A percentile compares a stretch with the other conserved stretches of the same genome.
These are phyloP conservation scores for Limonomyces culmigenus DNA, from an alignment of 1,284 basidiomycete species.

Conservation along the genomic window DNA sequence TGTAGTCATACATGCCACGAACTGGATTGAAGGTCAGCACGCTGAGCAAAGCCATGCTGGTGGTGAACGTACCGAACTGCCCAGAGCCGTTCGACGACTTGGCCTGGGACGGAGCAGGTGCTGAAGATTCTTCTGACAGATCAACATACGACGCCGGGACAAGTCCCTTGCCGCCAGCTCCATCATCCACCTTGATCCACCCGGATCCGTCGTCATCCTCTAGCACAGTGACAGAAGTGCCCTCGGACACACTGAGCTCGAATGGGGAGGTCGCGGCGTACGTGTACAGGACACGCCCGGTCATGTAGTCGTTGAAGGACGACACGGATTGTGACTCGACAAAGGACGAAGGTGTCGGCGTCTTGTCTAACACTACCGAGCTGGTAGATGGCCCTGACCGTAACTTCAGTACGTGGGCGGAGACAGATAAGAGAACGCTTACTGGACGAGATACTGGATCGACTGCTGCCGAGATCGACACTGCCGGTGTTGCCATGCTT, in stretches of 20 bases:
- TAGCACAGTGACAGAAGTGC: conserved; percentile 36
- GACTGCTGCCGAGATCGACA: conserved; percentile 3
- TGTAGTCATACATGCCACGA: conserved; percentile 53
- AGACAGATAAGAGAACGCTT: background rate
- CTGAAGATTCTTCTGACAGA: conserved; percentile 10
- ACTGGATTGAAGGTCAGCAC: conserved; percentile 22
- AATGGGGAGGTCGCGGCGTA: conserved; percentile 60
- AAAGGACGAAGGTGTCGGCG: conserved; percentile 38
- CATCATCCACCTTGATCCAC: conserved; percentile 63
- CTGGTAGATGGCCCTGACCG: conserved; percentile 2
- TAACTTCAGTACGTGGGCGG: background rate
- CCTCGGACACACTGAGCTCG: conserved; percentile 56
- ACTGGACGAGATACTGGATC: background rate
- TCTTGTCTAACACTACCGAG: conserved; percentile 7
- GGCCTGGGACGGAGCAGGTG: conserved; percentile 9
- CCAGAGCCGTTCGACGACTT: conserved; percentile 14
- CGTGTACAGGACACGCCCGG: conserved; percentile 49
- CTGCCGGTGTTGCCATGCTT: conserved; percentile 9
- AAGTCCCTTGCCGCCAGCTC: conserved; percentile 42
- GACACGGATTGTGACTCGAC: conserved; percentile 20
- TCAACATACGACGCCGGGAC: conserved; percentile 68
- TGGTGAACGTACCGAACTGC: conserved; percentile 26
- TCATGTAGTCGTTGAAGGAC: conserved; percentile 23
- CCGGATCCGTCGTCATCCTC: conserved; percentile 72
- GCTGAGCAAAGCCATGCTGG: no score